Evolutionary conservation across 805 yeast genomes (phyloP).

Genomic region (Schwanniomyces occidentalis): DNA sequence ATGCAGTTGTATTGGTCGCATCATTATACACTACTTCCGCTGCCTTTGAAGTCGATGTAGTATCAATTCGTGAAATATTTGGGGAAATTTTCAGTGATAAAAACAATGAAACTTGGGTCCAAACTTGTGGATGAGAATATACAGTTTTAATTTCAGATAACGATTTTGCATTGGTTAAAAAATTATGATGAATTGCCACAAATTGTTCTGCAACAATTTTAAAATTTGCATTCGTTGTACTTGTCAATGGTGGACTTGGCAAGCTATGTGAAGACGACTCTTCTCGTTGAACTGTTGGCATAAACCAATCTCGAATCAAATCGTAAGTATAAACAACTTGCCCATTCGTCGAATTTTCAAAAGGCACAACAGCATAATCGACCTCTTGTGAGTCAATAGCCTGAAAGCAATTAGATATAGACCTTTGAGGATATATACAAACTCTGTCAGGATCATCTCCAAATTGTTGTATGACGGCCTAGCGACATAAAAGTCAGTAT

Average conservation of each 20-base stretch:
- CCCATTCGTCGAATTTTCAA: slow-evolving; percentile 94
- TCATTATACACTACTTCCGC: slow-evolving; percentile 59
- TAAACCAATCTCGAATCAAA: slow-evolving; percentile 67
- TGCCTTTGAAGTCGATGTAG: slow-evolving; percentile 81
- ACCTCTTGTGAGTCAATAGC: slow-evolving; percentile 44
- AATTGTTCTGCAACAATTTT: slow-evolving; percentile 73
- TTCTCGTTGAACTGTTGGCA: slow-evolving; percentile 18
- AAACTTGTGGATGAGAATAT: slow-evolving; percentile 95
- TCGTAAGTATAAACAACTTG: slow-evolving; percentile 87
- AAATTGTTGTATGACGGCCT: slow-evolving; percentile 55
- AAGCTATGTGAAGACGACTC: not conserved
- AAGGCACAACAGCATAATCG: slow-evolving; percentile 80
- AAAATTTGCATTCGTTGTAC: slow-evolving; percentile 25
- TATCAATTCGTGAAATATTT: slow-evolving; percentile 50
- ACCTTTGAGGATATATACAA: slow-evolving; percentile 36
- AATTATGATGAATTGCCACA: slow-evolving; percentile 79
- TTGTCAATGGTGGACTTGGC: slow-evolving; percentile 1
- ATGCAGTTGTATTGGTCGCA: slow-evolving; percentile 49
- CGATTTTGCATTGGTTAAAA: slow-evolving; percentile 50
- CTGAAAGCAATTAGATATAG: slow-evolving; percentile 64
- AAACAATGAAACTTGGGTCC: slow-evolving; percentile 86
- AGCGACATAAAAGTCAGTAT: not conserved
- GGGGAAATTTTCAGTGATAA: slow-evolving; percentile 32
- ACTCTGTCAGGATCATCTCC: slow-evolving; percentile 31
- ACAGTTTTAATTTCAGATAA: slow-evolving; percentile 52